Evolutionary conservation across 2,329 filamentous ascomycete species (phyloP).

Genomic region (Fusarium udum): DNA sequence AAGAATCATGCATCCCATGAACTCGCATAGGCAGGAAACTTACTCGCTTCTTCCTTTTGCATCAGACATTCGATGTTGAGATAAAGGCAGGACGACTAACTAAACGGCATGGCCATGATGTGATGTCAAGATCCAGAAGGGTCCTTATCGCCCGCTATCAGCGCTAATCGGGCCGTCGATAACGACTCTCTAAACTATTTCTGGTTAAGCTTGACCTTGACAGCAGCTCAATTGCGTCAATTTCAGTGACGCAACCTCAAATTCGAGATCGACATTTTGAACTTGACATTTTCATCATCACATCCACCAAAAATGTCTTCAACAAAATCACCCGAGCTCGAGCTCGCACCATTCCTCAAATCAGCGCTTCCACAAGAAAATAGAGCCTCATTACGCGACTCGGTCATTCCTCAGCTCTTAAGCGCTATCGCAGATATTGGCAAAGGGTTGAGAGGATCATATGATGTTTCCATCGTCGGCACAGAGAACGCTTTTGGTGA

Average conservation of each 20-base stretch:
- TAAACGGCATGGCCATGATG: neutral
- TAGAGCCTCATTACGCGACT: slow-evolving; percentile 50
- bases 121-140: neutral
- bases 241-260: slow-evolving; percentile 23
- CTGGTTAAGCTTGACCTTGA: neutral
- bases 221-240: slow-evolving; percentile 26
- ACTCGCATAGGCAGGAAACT: too few relatives aligned
- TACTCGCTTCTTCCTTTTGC: accelerated
- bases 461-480: slow-evolving; percentile 58
- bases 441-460: slow-evolving; percentile 53
- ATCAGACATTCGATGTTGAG: neutral
- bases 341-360: slow-evolving; percentile 14
- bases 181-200: neutral
- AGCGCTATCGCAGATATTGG: slow-evolving; percentile 57
- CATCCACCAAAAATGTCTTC: slow-evolving; percentile 15
- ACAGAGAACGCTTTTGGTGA: slow-evolving; percentile 67
- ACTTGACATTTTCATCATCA: neutral
- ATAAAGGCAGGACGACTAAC: neutral
- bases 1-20: neutral
- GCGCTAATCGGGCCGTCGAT: slow-evolving; percentile 13
- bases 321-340: neutral
- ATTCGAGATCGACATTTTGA: neutral
- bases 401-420: slow-evolving; percentile 61
- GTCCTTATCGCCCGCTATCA: slow-evolving; percentile 7
- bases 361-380: slow-evolving; percentile 34